These are phyloP conservation scores for Malus orientalis DNA, from an alignment of 306 rosid genomes.

Conservation along the genomic window DNA sequence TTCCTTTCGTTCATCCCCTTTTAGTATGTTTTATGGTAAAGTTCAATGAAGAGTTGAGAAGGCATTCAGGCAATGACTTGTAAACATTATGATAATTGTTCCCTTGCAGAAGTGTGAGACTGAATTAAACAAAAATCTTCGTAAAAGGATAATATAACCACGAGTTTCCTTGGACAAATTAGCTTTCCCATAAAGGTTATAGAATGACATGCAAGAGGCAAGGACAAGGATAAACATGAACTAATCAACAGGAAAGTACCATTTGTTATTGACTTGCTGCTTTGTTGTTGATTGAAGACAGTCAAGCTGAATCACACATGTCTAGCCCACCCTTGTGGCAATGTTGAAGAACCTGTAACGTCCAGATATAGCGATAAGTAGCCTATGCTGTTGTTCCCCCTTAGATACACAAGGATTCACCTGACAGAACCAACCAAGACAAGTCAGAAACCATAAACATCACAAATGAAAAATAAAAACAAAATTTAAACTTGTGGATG, in stretches of 20 bases:
- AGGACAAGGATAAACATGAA: background rate
- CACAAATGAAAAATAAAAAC: background rate
- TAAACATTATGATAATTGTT: background rate
- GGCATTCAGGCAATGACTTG: background rate
- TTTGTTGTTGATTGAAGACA: background rate
- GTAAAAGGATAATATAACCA: background rate
- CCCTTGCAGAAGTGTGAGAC: background rate
- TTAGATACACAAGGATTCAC: constrained; percentile 3
- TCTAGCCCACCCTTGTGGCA: background rate
- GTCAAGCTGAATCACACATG: background rate
- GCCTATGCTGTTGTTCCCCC: background rate
- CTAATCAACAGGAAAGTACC: background rate
- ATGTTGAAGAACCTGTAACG: background rate
- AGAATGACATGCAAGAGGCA: background rate
- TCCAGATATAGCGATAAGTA: constrained; percentile 4
- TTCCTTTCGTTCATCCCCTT: background rate
- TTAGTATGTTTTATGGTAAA: background rate
- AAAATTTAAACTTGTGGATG: background rate
- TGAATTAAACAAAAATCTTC: too few species aligned
- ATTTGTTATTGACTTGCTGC: background rate
- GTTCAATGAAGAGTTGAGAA: background rate
- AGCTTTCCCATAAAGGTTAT: background rate
- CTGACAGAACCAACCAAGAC: background rate
- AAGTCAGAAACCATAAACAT: background rate
- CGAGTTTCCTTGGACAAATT: background rate